Evolutionary conservation across 1,139 yeast genomes (phyloP).

Genomic region (Petasospora fabianii): DNA sequence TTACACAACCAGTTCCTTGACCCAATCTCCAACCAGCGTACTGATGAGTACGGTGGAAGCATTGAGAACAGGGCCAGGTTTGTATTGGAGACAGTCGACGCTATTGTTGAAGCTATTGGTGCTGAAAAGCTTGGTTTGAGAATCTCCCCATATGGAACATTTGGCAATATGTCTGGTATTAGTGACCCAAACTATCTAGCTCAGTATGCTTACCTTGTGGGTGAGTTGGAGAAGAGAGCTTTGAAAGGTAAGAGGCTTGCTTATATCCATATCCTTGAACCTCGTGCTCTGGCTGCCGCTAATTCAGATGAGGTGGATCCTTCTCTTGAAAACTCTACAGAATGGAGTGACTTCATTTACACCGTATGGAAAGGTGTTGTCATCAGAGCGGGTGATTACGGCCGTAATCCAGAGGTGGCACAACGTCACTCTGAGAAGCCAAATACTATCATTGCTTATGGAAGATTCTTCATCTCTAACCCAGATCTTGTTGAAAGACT

Average conservation of each 20-base stretch:
- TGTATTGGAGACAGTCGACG: slow-evolving; percentile 31
- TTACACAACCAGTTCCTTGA: slow-evolving; percentile 35
- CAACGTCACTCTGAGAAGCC: slow-evolving; percentile 18
- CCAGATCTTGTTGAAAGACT: slow-evolving; percentile 47
- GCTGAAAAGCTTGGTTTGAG: slow-evolving; percentile 29
- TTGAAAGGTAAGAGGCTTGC: slow-evolving; percentile 37
- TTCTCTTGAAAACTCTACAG: not conserved
- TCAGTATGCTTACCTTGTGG: slow-evolving; percentile 30
- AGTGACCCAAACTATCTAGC: slow-evolving; percentile 26
- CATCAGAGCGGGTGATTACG: slow-evolving; percentile 38
- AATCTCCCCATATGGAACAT: slow-evolving; percentile 31
- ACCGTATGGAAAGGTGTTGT: slow-evolving; percentile 37
- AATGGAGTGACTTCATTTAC: slow-evolving; percentile 26
- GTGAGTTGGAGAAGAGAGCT: slow-evolving; percentile 30
- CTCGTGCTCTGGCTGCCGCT: slow-evolving; percentile 19
- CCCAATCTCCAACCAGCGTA: slow-evolving; percentile 33
- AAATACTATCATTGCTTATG: slow-evolving; percentile 41
- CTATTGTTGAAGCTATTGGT: slow-evolving; percentile 27
- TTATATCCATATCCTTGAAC: slow-evolving; percentile 47
- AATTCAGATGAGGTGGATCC: slow-evolving; percentile 5
- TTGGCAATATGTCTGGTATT: slow-evolving; percentile 5
- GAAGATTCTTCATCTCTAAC: slow-evolving; percentile 44
- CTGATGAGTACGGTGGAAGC: slow-evolving; percentile 41
- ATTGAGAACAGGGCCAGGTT: slow-evolving; percentile 35
- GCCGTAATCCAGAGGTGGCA: slow-evolving; percentile 26